Base-by-base conservation (phyloP, 2,329 filamentous ascomycete genomes). In the Cytospora piceicola region DNA sequence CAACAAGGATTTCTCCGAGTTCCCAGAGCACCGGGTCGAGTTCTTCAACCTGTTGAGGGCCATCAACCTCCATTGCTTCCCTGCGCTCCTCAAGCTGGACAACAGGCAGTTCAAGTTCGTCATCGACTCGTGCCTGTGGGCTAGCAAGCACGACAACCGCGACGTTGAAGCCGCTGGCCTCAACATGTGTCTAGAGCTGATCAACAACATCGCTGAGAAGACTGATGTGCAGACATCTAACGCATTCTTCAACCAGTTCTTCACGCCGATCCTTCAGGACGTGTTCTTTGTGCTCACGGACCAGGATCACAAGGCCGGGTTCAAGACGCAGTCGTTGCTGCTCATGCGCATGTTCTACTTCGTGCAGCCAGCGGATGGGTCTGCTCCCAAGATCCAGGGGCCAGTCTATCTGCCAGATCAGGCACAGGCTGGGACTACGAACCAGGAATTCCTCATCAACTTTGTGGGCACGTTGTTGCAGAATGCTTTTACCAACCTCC, bases 1-100 rank as follows among this genome's bases (percentile, higher is more conserved):
- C 81, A 99, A 98, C 87, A 99, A 99, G 81, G 95, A 99, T 79
- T 99, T 99, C 79, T 97, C 96, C 56, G 95, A 99, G 76, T 99
- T 96, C 77, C 95, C 95, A 0, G 95, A 99, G 77, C 95, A 99
- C 76, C 91, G 96, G 65, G 95, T 99, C n/a, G 94, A 98, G 78
- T 99, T 99, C 79, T 99, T 99, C 86, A 97, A 97, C 79, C 87
- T 99, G 29, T 85, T 99, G 46, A 88, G 96, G 71, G 92, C 94
- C 17, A 98, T 99, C 80, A 99, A 99, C 78, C 82, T 98, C 57
- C 93, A 96, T 77, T 99, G 95, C 79, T 99, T 99, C 88, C 93
- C 93, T 57, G 88, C 95, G 0, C 85, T 99, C 27, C 85, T 99
- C 70, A 96, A 96, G 79, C 88, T 99, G 39, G 94, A 99, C 76